Evolutionary conservation across 768 basidiomycete genomes (phyloP), one percentile per base, ranked within the genome.

Genomic region (Tylopilus sp.): DNA sequence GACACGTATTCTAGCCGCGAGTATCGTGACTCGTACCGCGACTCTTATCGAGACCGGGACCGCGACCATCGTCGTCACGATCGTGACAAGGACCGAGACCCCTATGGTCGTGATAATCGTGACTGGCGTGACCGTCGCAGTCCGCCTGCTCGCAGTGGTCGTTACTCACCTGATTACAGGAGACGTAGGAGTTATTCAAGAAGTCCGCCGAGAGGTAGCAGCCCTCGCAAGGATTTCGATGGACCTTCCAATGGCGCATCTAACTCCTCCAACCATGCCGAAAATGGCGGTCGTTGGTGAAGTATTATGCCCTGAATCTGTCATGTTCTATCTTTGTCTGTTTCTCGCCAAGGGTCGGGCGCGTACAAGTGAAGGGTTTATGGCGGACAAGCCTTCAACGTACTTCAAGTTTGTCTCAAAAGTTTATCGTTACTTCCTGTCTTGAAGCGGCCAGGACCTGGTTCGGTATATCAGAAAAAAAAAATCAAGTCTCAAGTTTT

Each of bases 91-190:
- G 82, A 84, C 21, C 69, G 82, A 38, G 83, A 86, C 64, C 78
- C 78, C 42, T 87, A 86, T 57, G 86, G 86, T 52, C 78, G 87
- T 44, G 86, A 89, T 68, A 79, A 65, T 66, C 74, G 83, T 57
- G 86, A 90, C 62, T 89, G 87, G 84, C 82, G 87, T 60, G 89
- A 92, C 60, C 82, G 89, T 61, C 84, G 90, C 57, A 87, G 86
- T 74, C 84, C 87, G 45, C 75, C 85, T 52, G 82, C 86, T 50
- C 75, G 82, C 48, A 74, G 84, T 59, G 77, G 83, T 54, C 75
- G 87, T 53, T 85, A 88, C 75, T 89, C 87, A 58, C 89, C 88
- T 56, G 87, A 89, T 60, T 83, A 87, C 59, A 78, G 86, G 62
- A 80, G 78, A 67, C 85, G 89, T 50, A 78, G 81, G 68, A 89